Evolutionary conservation across 169 alveolate species (phyloP).

Genomic region (Neospora caninum): DNA sequence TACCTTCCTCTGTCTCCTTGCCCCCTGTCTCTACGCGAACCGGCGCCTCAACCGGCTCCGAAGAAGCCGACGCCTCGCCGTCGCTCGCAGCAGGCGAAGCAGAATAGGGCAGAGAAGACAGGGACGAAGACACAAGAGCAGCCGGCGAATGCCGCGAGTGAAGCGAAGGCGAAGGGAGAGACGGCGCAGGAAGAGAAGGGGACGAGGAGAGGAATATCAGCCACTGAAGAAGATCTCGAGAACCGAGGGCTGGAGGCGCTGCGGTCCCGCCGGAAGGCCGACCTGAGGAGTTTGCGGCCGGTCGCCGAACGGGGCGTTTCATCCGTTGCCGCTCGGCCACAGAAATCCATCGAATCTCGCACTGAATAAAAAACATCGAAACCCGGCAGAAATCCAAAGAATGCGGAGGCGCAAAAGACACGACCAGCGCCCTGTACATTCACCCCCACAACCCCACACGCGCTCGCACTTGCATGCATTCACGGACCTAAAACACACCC

Average conservation of each 20-base stretch:
- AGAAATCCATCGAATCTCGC: conserved; percentile 18
- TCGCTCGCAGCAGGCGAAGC: background rate
- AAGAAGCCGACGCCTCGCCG: background rate
- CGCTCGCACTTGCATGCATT: background rate
- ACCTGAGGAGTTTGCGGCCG: background rate
- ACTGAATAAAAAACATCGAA: background rate
- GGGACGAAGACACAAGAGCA: no score
- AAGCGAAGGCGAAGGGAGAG: no score
- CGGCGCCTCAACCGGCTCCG: background rate
- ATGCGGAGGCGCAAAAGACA: background rate
- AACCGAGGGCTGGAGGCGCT: background rate
- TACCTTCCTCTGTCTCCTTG: background rate
- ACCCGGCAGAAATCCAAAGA: background rate
- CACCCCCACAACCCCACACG: background rate
- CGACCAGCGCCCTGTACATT: background rate
- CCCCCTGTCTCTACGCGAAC: background rate
- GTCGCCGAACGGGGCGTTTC: background rate
- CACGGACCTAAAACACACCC: background rate
- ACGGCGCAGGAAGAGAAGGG: no score
- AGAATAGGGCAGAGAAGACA: background rate
- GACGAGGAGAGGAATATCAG: background rate
- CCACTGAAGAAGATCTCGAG: conserved; percentile 17
- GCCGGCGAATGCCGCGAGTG: no score
- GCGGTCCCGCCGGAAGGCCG: background rate
- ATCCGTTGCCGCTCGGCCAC: background rate